Conservation (phyloP, 2,329 filamentous ascomycete species). For the Periconia sp. region DNA sequence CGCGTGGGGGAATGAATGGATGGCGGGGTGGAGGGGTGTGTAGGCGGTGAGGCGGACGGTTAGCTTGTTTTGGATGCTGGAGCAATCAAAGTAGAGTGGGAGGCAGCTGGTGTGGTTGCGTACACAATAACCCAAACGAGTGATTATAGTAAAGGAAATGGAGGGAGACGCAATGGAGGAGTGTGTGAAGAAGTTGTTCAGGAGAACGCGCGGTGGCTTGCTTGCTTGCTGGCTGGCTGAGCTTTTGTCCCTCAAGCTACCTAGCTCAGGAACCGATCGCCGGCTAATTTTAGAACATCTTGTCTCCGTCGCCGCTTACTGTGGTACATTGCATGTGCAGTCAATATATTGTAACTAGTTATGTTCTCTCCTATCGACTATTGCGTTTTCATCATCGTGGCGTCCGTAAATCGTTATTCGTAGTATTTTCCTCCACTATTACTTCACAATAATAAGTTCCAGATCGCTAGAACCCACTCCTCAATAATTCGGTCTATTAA, state of each 20-base stretch:
- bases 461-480: background rate
- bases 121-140: background rate
- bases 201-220: background rate
- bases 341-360: no score
- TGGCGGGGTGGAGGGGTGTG: background rate
- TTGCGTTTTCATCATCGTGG: background rate
- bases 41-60: constrained; percentile 2
- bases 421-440: background rate
- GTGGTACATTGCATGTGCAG: no score
- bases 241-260: background rate
- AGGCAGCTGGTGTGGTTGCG: background rate
- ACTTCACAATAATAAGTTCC: background rate
- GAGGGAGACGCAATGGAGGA: background rate
- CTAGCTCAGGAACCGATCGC: constrained; percentile 3
- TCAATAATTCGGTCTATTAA: background rate
- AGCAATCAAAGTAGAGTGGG: background rate
- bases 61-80: constrained; percentile 1
- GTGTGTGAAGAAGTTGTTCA: background rate
- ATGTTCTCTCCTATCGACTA: no score
- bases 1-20: background rate
- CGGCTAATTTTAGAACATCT: constrained; percentile 2
- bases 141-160: background rate
- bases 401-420: background rate
- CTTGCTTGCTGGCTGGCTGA: constrained; percentile 5
- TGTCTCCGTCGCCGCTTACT: no score